Evolutionary conservation across 768 basidiomycete genomes (phyloP), one percentile per base, ranked within the genome.

Genomic region (Tricholoma bakamatsutake): DNA sequence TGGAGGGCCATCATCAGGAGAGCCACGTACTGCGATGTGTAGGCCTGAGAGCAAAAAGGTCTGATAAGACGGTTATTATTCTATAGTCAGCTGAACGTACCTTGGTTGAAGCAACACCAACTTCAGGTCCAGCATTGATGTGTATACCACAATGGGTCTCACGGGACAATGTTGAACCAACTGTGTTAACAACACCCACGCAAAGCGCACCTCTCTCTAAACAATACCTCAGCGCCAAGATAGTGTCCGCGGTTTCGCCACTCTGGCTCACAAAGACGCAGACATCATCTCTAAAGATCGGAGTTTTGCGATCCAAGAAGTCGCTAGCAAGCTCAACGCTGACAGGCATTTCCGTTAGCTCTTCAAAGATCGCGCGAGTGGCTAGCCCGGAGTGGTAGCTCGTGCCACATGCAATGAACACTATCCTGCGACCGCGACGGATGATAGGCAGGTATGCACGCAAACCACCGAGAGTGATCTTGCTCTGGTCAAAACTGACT

Each of bases 131-230:
- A 65, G 94, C 97, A 67, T 99, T 99, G 78, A 99, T 98, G 76
- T 98, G 97, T 52, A 99, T 87, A 88, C 97, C 97, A 60, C 94
- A 97, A 76, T 99, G 97, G 2, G 95, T 94, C 75, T 98, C 94
- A 67, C 96, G 90, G 42, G 96, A 98, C 64, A 98, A 83, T 3
- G 96, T 98, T 21, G 94, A 97, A 49, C 97, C 97, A 64, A 99
- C 97, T 34, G 93, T 95, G 78, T 99, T 98, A 71, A 99, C 94
- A 50, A 98, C 91, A 76, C 97, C 97, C 46, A 99, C 83, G 68
- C 91, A 95, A 43, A 99, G 84, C 7, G 97, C 96, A 45, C 97
- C 97, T 57, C 97, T 83, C 69, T 99, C 97, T 66, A 97, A 71
- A 72, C 95, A 98, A 77, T 99, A 99, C 57, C 91, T 85, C 76